These are phyloP conservation scores for carrot (Daucus carota) DNA, from an alignment of 129 eudicot genomes.

Conservation along the genomic window DH1_v3.0 NC_030382.2:55327001-55327500, in stretches of 20 bases:
- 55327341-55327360: not conserved
- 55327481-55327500: not conserved
- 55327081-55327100: not conserved
- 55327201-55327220: not conserved
- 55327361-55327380: not conserved
- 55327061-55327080: not conserved
- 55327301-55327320: not conserved
- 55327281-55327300: not conserved
- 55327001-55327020: not conserved
- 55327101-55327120: conserved; percentile 1
- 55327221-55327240: not conserved
- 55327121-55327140: conserved; percentile 1
- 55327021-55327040: not conserved
- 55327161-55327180: not conserved
- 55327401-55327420: not conserved
- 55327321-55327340: not conserved
- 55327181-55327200: conserved; percentile 6
- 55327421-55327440: not conserved
- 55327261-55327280: not conserved
- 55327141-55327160: not conserved
- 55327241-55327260: not conserved
- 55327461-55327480: not conserved
- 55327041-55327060: not conserved
- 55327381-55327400: not conserved
- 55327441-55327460: not conserved